Conservation (phyloP, 495 filamentous ascomycete genomes). For the Xylona heveae region DNA sequence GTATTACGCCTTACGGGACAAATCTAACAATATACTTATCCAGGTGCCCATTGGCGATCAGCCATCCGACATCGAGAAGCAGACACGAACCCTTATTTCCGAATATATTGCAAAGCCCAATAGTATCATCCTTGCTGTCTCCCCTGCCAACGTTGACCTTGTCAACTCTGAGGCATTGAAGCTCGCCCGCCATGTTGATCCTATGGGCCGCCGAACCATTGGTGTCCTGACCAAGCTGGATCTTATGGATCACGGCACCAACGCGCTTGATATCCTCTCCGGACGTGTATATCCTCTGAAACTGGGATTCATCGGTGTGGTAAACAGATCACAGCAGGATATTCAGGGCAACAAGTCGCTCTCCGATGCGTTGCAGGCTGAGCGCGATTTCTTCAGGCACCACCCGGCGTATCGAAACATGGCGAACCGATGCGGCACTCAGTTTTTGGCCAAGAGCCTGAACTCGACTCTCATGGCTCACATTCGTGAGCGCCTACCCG, state of each 20-base stretch:
- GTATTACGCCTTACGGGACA: slow-evolving; percentile 6
- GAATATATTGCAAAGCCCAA: slow-evolving; percentile 99
- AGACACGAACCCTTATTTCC: slow-evolving; percentile 87
- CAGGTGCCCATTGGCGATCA: slow-evolving; percentile 93
- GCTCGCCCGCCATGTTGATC: slow-evolving; percentile 89
- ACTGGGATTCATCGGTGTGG: slow-evolving; percentile 92
- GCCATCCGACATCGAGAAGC: slow-evolving; percentile 95
- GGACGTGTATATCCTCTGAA: slow-evolving; percentile 94
- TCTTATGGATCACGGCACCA: slow-evolving; percentile 98
- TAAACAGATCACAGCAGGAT: slow-evolving; percentile 96
- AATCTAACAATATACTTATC: neutral
- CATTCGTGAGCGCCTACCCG: slow-evolving; percentile 84
- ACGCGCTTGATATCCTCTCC: slow-evolving; percentile 89
- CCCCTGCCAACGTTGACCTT: slow-evolving; percentile 91
- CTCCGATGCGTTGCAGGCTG: slow-evolving; percentile 69
- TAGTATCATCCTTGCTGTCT: slow-evolving; percentile 92
- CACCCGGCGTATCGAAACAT: slow-evolving; percentile 97
- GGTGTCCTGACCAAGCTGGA: slow-evolving; percentile 95
- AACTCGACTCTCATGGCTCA: slow-evolving; percentile 91
- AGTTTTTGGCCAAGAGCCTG: slow-evolving; percentile 84
- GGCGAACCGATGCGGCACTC: slow-evolving; percentile 80
- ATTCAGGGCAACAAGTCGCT: slow-evolving; percentile 89
- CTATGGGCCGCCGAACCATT: slow-evolving; percentile 84
- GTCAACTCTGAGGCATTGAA: slow-evolving; percentile 98
- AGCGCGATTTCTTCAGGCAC: slow-evolving; percentile 88